phyloP scores from a whole-genome alignment of 164 flowering plant genomes.

The Magnolia kwangsiensis region DNA sequence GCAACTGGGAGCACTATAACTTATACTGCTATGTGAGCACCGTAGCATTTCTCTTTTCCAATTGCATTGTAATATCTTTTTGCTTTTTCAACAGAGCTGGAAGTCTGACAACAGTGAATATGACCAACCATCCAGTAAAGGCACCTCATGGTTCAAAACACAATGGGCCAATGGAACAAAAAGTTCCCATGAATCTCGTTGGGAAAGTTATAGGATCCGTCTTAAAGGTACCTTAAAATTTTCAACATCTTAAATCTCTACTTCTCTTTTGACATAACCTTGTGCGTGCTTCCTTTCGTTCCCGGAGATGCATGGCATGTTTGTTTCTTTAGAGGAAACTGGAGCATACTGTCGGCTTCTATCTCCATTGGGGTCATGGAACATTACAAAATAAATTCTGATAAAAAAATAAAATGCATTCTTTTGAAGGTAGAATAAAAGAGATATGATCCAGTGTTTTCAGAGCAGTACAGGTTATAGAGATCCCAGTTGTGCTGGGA shows the following conservation, averaged over 20 bases:
- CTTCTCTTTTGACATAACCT: neutral
- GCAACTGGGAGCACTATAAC: too few species aligned
- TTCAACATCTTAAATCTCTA: neutral
- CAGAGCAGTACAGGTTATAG: too few species aligned
- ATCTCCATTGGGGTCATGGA: neutral
- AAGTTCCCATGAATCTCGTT: conserved; percentile 30
- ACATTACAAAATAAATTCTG: neutral
- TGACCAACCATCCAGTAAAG: conserved; percentile 42
- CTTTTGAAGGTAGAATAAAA: neutral
- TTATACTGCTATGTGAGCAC: too few species aligned
- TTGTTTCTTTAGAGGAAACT: neutral
- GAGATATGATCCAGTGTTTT: too few species aligned
- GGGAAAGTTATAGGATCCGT: conserved; percentile 26
- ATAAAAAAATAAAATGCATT: neutral
- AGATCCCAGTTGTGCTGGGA: too few species aligned
- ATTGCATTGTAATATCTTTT: neutral
- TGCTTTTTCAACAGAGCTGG: conserved; percentile 40
- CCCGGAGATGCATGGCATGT: conserved; percentile 2
- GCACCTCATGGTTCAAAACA: conserved; percentile 55
- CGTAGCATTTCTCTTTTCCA: neutral
- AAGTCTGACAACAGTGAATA: conserved; percentile 32
- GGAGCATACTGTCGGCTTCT: neutral
- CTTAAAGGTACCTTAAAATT: conserved; percentile 34
- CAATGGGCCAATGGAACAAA: conserved; percentile 32
- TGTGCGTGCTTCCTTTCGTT: neutral